These are phyloP conservation scores for Coemansia reversa DNA, from an alignment of 192 early-diverging fungal species.

Conservation along the genomic window DNA sequence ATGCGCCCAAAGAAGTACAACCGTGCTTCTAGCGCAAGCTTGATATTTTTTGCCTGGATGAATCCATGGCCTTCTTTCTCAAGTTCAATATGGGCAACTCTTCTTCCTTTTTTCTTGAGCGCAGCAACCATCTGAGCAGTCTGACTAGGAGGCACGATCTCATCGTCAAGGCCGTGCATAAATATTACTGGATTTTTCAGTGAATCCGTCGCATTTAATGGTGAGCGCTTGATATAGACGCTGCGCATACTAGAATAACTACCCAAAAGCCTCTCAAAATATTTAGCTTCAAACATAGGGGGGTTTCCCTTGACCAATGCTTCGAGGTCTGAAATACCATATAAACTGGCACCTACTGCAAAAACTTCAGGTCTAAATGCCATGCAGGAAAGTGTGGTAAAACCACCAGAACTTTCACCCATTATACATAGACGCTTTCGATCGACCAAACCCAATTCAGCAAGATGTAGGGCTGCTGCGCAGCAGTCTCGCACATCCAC, in stretches of 20 bases:
- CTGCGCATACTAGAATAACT: constrained; percentile 57
- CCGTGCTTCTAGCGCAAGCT: constrained; percentile 61
- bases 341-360: constrained; percentile 66
- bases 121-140: constrained; percentile 71
- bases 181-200: constrained; percentile 67
- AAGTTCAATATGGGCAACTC: constrained; percentile 62
- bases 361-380: constrained; percentile 72
- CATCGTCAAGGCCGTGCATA: constrained; percentile 73
- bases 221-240: constrained; percentile 65
- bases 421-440: constrained; percentile 61
- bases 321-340: constrained; percentile 72
- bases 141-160: constrained; percentile 76
- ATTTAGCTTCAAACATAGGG: constrained; percentile 79
- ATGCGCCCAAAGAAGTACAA: constrained; percentile 69
- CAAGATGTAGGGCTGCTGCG: constrained; percentile 65
- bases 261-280: constrained; percentile 62
- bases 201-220: constrained; percentile 59
- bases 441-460: constrained; percentile 59
- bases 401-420: constrained; percentile 72
- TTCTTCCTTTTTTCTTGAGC: constrained; percentile 59
- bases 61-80: constrained; percentile 73
- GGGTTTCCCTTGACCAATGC: constrained; percentile 63
- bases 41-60: constrained; percentile 65
- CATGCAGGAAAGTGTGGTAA: constrained; percentile 62
- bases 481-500: constrained; percentile 80